phyloP scores from a whole-genome alignment of 495 filamentous ascomycete genomes.

The Podospora appendiculata region DNA sequence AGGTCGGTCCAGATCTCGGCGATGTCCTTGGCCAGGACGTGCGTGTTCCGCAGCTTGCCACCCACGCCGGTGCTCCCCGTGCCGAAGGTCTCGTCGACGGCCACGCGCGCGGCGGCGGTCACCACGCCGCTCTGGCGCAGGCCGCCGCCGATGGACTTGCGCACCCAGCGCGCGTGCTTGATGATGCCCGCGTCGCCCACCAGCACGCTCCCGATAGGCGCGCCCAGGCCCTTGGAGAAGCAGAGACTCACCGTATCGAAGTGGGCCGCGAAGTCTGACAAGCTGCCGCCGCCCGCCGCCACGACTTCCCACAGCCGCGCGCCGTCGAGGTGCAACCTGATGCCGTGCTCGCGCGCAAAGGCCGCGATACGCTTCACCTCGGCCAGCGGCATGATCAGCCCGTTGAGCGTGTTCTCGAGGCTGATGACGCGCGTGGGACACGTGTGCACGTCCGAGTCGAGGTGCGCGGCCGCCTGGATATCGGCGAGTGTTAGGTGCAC shows the following conservation, averaged over 20 bases:
- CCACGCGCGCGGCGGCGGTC: conserved; percentile 51
- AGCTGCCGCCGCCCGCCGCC: conserved; percentile 47
- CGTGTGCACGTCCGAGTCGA: conserved; percentile 44
- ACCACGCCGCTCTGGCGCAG: conserved; percentile 61
- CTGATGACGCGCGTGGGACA: conserved; percentile 74
- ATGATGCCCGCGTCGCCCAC: conserved; percentile 60
- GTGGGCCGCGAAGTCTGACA: conserved; percentile 59
- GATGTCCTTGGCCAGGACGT: conserved; percentile 58
- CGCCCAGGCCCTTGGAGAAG: conserved; percentile 85
- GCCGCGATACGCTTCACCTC: conserved; percentile 59
- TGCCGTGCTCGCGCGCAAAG: conserved; percentile 59
- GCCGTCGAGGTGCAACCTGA: conserved; percentile 78
- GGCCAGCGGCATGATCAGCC: conserved; percentile 65
- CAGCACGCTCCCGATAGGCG: conserved; percentile 77
- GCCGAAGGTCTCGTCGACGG: conserved; percentile 63
- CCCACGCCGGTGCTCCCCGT: conserved; percentile 50
- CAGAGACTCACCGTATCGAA: conserved; percentile 81
- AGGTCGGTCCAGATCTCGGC: conserved; percentile 54
- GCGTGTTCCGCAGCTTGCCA: conserved; percentile 55
- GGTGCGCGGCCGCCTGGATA: conserved; percentile 44
- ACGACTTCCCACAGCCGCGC: conserved; percentile 78
- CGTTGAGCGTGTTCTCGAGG: conserved; percentile 78
- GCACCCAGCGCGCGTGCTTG: conserved; percentile 66
- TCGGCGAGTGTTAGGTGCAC: conserved; percentile 71
- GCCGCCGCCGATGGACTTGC: conserved; percentile 82